Base-by-base conservation (phyloP, 148 eudicot genomes). In the Rhododendron ferrugineum region DNA sequence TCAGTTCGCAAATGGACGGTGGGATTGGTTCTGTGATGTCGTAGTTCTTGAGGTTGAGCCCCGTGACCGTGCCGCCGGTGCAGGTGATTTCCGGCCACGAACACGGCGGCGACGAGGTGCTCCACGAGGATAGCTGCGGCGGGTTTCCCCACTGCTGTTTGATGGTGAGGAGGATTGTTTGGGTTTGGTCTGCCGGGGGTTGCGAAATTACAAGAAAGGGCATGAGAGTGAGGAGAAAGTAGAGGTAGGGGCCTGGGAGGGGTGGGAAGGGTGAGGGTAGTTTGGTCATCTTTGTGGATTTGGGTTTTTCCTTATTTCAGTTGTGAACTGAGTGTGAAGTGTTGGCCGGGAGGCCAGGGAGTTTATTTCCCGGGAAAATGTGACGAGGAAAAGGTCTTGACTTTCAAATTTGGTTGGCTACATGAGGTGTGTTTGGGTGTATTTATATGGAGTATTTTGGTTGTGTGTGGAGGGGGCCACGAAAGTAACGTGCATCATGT, bases 191-290 rank as follows among this genome's bases (percentile, higher is more conserved):
- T 10, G 86, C 2, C 34, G 88, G 87, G 49, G 84, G 15, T 60
- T 91, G 93, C 49, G 99, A 94, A 91, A 62, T 89, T 80, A 92
- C 95, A 1, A 23, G 80, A 84, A 95, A 49, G 93, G 95, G 94
- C 60, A 91, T 76, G 81, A 66, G 52, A 83, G 50, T 40, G 50
- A 91, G 44, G 83, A 86, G 34, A 83, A 91, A 46, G 76, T 60
- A 81, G 37, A 84, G 62, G 83, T 88, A 46, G 11, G 50, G 3
- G 74, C 86, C n/a, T n/a, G n/a, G n/a, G n/a, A n/a, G n/a, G n/a
- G n/a, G n/a, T 18, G 84, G 72, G 62, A 44, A 10, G 30, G 16
- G 30, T 11, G 66, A 32, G 70, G 85, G 85, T 15, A 50, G 36
- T 85, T 64, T 68, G 10, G 78, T 32, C 86, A 85, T 79, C 66